phyloP scores from a whole-genome alignment of 2,329 filamentous ascomycete species.

The Fusarium tricinctum region DNA sequence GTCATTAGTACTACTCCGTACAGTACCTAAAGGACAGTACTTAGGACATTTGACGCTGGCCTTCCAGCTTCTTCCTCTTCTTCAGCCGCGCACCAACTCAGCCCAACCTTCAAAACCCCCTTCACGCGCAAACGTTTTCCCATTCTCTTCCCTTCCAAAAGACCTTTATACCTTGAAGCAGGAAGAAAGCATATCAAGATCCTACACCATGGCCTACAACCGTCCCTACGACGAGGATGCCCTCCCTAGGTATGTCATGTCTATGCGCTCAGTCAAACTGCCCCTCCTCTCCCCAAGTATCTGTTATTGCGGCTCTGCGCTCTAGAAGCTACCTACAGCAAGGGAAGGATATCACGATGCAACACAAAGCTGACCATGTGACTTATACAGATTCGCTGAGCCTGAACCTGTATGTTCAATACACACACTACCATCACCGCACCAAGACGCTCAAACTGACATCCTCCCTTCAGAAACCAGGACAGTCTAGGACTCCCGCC shows the following conservation, averaged over 20 bases:
- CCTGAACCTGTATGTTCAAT: constrained; percentile 72
- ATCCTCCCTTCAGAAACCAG: constrained; percentile 54
- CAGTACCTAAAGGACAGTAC: background rate
- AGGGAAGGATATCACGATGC: constrained; percentile 22
- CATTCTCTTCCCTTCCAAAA: constrained; percentile 6
- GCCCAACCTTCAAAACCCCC: constrained; percentile 39
- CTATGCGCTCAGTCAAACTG: constrained; percentile 8
- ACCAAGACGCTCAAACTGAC: constrained; percentile 33
- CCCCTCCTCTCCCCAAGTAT: constrained; percentile 42
- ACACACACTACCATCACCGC: constrained; percentile 4
- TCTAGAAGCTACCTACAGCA: constrained; percentile 15
- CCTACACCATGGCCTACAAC: constrained; percentile 86
- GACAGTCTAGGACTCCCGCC: constrained; percentile 49
- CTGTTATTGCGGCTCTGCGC: constrained; percentile 38
- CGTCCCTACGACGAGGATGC: constrained; percentile 93
- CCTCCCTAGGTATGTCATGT: constrained; percentile 78
- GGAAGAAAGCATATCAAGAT: constrained; percentile 3
- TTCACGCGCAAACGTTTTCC: constrained; percentile 9
- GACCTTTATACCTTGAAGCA: background rate
- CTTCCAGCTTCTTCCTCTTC: constrained; percentile 31
- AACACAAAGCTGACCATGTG: constrained; percentile 47
- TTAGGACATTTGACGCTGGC: constrained; percentile 18
- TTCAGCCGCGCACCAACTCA: constrained; percentile 39
- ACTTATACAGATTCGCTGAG: constrained; percentile 74
- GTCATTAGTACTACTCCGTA: background rate